Conservation (phyloP, 345 rosid species). For the Arabidopsis arenosa region DNA sequence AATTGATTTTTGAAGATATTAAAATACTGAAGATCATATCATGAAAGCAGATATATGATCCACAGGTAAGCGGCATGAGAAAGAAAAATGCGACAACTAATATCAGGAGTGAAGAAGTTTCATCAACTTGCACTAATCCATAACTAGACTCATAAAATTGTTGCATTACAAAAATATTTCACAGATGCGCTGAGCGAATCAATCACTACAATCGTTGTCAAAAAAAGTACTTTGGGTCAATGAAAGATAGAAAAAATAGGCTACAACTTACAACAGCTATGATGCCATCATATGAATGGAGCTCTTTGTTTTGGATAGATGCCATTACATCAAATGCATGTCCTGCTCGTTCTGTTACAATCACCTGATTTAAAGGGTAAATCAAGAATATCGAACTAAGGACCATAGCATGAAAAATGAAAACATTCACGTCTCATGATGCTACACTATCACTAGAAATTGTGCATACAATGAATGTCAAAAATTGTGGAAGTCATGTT, state of each 20-base stretch:
- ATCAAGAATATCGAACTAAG: conserved; percentile 24
- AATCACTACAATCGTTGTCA: conserved; percentile 11
- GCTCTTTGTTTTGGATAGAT: conserved; percentile 63
- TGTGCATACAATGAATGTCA: not conserved
- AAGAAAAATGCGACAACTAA: conserved; percentile 18
- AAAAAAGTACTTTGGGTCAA: not conserved
- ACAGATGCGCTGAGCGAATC: conserved; percentile 7
- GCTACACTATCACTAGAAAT: conserved; percentile 6
- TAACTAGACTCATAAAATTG: conserved; percentile 8
- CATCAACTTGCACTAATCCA: conserved; percentile 29
- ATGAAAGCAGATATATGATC: conserved; percentile 8
- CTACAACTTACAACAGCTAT: conserved; percentile 76
- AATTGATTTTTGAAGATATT: not conserved
- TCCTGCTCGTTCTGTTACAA: conserved; percentile 80
- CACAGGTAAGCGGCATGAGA: conserved; percentile 2
- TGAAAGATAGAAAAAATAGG: not conserved
- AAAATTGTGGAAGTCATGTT: not conserved
- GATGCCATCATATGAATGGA: conserved; percentile 75
- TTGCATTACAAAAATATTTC: not conserved
- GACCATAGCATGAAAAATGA: conserved; percentile 2
- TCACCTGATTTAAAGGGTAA: conserved; percentile 60
- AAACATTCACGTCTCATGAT: not conserved
- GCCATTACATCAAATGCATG: conserved; percentile 85
- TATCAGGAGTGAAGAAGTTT: conserved; percentile 5
- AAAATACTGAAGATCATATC: not conserved